phyloP scores from a whole-genome alignment of 805 yeast genomes.

The Spencermartinsiella europaea region DNA sequence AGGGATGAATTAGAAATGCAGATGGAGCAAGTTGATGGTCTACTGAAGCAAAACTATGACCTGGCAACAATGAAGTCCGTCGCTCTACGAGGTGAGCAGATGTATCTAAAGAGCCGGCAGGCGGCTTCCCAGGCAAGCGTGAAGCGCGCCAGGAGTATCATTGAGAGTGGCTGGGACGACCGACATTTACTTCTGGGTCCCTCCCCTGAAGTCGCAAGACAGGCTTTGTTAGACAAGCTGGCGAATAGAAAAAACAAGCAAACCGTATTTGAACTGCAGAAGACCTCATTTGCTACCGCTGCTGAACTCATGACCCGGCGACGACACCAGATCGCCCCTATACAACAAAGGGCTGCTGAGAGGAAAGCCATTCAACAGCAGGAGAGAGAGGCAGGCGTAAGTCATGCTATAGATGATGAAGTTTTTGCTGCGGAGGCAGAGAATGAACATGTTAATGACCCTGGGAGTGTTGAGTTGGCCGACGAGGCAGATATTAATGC shows the following conservation, averaged over 20 bases:
- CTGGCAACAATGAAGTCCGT: conserved; percentile 60
- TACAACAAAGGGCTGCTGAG: conserved; percentile 74
- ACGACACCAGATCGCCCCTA: conserved; percentile 82
- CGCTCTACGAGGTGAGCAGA: conserved; percentile 79
- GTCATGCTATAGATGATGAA: conserved; percentile 9
- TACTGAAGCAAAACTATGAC: conserved; percentile 63
- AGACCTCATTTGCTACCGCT: conserved; percentile 38
- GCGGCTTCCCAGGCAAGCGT: conserved; percentile 85
- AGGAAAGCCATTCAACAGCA: conserved; percentile 12
- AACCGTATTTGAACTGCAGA: conserved; percentile 88
- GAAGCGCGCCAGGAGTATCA: conserved; percentile 75
- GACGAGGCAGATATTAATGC: conserved; percentile 35
- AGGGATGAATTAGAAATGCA: conserved; percentile 61
- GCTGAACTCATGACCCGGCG: conserved; percentile 81
- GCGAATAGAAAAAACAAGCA: conserved; percentile 69
- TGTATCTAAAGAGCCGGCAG: conserved; percentile 78
- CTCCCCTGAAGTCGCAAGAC: conserved; percentile 54
- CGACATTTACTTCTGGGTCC: conserved; percentile 62
- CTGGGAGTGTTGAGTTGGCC: conserved; percentile 37
- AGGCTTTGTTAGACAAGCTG: conserved; percentile 64
- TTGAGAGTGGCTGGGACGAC: conserved; percentile 70
- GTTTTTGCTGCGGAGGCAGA: conserved; percentile 1
- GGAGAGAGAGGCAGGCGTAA: conserved; percentile 11
- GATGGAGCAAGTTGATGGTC: conserved; percentile 63
- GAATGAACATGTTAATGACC: conserved; percentile 30